Conservation (phyloP, 129 eudicot genomes). For the Centaurea solstitialis region DNA sequence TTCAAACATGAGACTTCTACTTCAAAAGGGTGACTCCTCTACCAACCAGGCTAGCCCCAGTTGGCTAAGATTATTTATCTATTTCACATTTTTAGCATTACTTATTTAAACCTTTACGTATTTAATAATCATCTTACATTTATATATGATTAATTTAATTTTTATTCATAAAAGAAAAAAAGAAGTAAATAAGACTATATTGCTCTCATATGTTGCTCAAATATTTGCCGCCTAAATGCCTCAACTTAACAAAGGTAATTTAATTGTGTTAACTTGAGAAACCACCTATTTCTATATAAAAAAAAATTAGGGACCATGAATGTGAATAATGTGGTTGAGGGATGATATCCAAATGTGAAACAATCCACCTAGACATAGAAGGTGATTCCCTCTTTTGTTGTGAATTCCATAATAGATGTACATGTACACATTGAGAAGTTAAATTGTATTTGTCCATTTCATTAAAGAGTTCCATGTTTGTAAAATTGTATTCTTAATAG, state of each 20-base stretch:
- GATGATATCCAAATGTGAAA: background rate
- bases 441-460: background rate
- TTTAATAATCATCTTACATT: too few species aligned
- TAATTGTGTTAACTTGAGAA: background rate
- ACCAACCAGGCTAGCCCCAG: too few species aligned
- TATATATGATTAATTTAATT: background rate
- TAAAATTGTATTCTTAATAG: background rate
- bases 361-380: background rate
- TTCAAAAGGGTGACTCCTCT: too few species aligned
- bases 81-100: too few species aligned
- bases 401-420: background rate
- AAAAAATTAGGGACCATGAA: background rate
- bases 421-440: background rate
- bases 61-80: too few species aligned
- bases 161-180: too few species aligned
- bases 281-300: background rate
- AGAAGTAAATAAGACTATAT: background rate
- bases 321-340: background rate
- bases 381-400: background rate
- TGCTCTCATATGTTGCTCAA: background rate
- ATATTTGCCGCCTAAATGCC: background rate
- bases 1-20: too few species aligned
- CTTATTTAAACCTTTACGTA: too few species aligned
- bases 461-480: background rate
- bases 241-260: background rate